A percentile compares a stretch with the other conserved stretches of the same genome.
Conservation (phyloP, 257 asterid species). For the Rubia yunnanensis region DNA sequence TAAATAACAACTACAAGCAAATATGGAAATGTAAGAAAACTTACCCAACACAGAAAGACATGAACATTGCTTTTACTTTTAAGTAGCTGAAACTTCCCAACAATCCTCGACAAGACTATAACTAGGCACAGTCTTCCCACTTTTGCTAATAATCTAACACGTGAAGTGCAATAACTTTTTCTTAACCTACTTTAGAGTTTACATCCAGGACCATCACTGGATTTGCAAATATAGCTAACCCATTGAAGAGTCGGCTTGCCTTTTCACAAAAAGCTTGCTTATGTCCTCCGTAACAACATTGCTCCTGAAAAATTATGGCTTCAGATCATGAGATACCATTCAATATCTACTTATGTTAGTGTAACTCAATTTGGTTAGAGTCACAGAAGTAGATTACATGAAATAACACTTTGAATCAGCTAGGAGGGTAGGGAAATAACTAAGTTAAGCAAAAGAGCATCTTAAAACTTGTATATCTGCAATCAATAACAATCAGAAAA, state of each 20-base stretch:
- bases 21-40: background rate
- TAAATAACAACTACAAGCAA: background rate
- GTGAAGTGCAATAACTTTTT: background rate
- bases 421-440: too few relatives aligned
- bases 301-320: conserved; percentile 52
- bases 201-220: background rate
- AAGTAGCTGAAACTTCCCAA: background rate
- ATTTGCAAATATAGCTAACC: conserved; percentile 12
- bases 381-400: background rate
- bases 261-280: conserved; percentile 68
- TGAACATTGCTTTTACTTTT: too few relatives aligned
- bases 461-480: background rate
- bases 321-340: conserved; percentile 6
- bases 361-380: too few relatives aligned
- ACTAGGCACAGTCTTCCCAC: background rate
- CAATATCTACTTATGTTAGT: background rate
- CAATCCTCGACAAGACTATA: background rate
- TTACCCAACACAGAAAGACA: background rate
- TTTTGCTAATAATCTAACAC: background rate
- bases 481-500: background rate
- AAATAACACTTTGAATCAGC: background rate
- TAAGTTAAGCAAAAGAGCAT: background rate
- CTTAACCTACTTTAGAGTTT: background rate
- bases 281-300: conserved; percentile 82
- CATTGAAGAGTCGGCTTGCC: conserved; percentile 26